Percentiles rank a stretch among this genome's conserved stretches.
phyloP scores from a whole-genome alignment of 306 rosid genomes.

The Lathyrus oleraceus region DNA sequence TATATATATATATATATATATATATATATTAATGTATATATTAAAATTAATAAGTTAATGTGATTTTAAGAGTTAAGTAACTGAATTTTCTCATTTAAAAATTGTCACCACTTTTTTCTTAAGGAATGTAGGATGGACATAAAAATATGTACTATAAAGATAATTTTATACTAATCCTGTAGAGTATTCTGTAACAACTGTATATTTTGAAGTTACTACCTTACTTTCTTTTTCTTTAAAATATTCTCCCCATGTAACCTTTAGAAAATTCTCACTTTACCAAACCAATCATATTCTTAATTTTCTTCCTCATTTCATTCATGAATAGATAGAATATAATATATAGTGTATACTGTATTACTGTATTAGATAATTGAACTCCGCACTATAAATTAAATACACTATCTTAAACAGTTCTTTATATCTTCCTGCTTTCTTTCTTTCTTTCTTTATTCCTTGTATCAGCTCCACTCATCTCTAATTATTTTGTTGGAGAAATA shows the following conservation, averaged over 20 bases:
- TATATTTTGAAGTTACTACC: background rate
- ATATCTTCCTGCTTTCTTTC: background rate
- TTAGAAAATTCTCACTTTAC: background rate
- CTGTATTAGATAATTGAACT: background rate
- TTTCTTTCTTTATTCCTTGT: constrained; percentile 13
- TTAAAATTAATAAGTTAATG: no score
- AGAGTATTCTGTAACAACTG: no score
- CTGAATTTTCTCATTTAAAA: no score
- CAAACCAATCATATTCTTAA: background rate
- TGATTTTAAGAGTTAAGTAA: no score
- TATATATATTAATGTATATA: no score
- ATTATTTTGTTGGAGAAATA: constrained; percentile 23
- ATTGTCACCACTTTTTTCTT: no score
- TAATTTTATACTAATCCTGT: no score
- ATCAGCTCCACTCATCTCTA: background rate
- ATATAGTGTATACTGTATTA: no score
- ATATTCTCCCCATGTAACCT: background rate
- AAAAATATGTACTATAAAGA: no score
- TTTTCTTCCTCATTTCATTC: background rate
- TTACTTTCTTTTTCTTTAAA: background rate
- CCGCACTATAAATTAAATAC: constrained; percentile 22
- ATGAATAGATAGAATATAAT: background rate
- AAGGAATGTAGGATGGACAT: no score
- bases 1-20: no score
- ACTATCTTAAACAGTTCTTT: constrained; percentile 10